A percentile compares a stretch with the other conserved stretches of the same genome.
Conservation (phyloP, 805 yeast species). For the Candida coquimbonensis region DNA sequence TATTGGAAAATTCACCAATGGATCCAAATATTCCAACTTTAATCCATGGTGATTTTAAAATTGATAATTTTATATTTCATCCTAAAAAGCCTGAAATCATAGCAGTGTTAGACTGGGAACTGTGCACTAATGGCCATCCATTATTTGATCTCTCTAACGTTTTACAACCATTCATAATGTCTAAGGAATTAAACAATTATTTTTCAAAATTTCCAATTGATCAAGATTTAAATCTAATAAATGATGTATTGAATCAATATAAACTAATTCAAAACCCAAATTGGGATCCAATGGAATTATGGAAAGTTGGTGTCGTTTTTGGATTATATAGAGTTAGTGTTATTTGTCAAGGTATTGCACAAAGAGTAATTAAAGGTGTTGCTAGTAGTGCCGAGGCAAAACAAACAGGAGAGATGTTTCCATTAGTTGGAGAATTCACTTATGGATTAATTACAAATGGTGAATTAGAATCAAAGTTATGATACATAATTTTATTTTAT, state of each 20-base stretch:
- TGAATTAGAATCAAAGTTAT: slow-evolving; percentile 3
- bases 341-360: slow-evolving; percentile 56
- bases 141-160: slow-evolving; percentile 54
- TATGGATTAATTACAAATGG: slow-evolving; percentile 2
- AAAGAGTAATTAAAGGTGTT: slow-evolving; percentile 43
- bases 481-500: background rate
- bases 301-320: slow-evolving; percentile 50
- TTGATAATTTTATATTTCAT: slow-evolving; percentile 57
- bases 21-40: slow-evolving; percentile 39
- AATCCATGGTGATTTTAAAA: slow-evolving; percentile 60
- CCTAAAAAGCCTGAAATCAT: slow-evolving; percentile 41
- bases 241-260: slow-evolving; percentile 16
- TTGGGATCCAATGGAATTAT: slow-evolving; percentile 26
- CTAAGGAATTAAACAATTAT: slow-evolving; percentile 30
- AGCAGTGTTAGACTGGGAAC: slow-evolving; percentile 61
- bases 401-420: slow-evolving; percentile 28
- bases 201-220: slow-evolving; percentile 20
- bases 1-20: slow-evolving; percentile 36
- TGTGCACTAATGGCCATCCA: slow-evolving; percentile 60
- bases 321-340: slow-evolving; percentile 49
- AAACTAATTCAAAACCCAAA: slow-evolving; percentile 7
- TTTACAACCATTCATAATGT: slow-evolving; percentile 45
- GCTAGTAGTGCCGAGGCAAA: slow-evolving; percentile 49
- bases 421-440: slow-evolving; percentile 25
- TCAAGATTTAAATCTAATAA: slow-evolving; percentile 9